Base-by-base conservation (phyloP, 2,329 filamentous ascomycete species). In the Fusarium decemcellulare region DNA sequence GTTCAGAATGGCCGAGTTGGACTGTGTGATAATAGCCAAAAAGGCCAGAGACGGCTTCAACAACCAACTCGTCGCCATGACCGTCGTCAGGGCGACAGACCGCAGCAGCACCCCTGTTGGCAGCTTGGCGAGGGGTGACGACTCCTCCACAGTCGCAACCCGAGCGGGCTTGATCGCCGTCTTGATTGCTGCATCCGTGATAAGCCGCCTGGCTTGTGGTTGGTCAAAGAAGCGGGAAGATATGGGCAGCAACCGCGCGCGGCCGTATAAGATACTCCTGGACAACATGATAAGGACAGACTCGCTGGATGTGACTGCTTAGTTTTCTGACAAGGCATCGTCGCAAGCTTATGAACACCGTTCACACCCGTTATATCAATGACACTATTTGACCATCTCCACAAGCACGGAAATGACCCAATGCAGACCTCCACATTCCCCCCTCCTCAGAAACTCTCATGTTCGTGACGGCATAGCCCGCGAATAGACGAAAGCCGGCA, bases 1-100 rank as follows among this genome's bases (percentile, higher is more conserved):
- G 66, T 86, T 83, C 34, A 86, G 74, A 2, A 86, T 55, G 2
- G 58, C 9, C 0, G 71, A 63, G 10, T 80, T 81, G 9, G 76
- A 71, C 7, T 67, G 67, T 11, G 73, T 71, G 6, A 77, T 56
- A 1, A 73, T 18, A 5, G 68, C 68, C 5, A 77, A 65, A 32
- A 74, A 55, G 12, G 69, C 64, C 3, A 77, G 68, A 12, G 74
- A 77, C 0, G 75, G 76, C 12, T 54, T 50, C 0, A 77, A 54
- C 3, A 77, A 37, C 59, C 70, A 72, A 12, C 61, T 60, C 2
- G 71, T 75, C 1, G 72, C 62, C 76, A 77, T 76, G 9, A 77
- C 48, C 8, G 74, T 75, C 3, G 76, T 77, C 32, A 77, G 54
- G 2, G 64, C 48, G 2, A 71, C 70, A 2, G 76, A 77, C 1